A percentile compares a stretch with the other conserved stretches of the same genome.
phyloP scores from a whole-genome alignment of 2,329 filamentous ascomycete genomes.

The Xenosphaeropsis pyriputrescens region DNA sequence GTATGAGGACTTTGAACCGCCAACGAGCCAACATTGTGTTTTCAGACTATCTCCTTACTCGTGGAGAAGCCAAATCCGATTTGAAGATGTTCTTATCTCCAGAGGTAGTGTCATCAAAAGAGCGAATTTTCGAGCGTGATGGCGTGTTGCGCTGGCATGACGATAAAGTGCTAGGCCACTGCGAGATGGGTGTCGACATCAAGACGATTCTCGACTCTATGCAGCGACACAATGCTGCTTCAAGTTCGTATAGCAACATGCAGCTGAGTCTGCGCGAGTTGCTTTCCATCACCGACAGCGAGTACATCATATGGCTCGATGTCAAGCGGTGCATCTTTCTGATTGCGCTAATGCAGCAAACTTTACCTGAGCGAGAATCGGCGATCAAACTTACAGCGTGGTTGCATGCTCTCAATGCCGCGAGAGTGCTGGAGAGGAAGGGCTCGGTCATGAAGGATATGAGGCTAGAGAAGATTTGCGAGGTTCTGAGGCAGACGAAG shows the following conservation, averaged over 20 bases:
- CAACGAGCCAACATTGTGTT: constrained; percentile 75
- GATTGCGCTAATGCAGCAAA: constrained; percentile 50
- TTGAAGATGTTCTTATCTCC: constrained; percentile 37
- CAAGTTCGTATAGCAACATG: constrained; percentile 9
- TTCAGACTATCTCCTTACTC: constrained; percentile 32
- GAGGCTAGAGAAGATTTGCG: background rate
- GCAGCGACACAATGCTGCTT: background rate
- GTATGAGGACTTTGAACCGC: constrained; percentile 71
- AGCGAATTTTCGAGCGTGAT: constrained; percentile 47
- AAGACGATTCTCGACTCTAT: constrained; percentile 10
- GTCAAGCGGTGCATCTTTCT: constrained; percentile 25
- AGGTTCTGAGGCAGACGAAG: background rate
- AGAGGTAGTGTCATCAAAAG: constrained; percentile 41
- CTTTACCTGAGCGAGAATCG: constrained; percentile 17
- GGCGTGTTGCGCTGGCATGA: constrained; percentile 44
- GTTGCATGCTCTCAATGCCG: constrained; percentile 41
- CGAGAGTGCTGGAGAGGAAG: constrained; percentile 9
- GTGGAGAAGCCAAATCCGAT: constrained; percentile 9
- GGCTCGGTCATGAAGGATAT: background rate
- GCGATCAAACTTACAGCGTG: constrained; percentile 42
- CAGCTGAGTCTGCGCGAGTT: constrained; percentile 13
- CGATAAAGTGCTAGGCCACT: constrained; percentile 31
- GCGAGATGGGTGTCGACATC: constrained; percentile 35
- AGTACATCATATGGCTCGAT: constrained; percentile 48
- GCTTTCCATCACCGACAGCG: constrained; percentile 28